Conservation (phyloP, 305 asterid species). For the Solanum hybrid region DNA sequence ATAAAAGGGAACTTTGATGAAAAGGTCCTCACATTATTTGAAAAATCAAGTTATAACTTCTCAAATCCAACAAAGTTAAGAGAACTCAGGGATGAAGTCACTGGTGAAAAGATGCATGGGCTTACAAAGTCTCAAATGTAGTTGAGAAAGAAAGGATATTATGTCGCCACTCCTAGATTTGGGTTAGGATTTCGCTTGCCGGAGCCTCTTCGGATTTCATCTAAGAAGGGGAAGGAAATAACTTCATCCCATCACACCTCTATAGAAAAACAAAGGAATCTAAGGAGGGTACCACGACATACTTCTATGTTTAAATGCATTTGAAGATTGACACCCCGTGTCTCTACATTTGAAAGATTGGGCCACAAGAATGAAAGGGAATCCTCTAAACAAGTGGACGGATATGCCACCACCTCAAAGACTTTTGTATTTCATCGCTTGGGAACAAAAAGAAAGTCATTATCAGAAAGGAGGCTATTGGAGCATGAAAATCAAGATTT, state of each 20-base stretch:
- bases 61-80: too few relatives aligned
- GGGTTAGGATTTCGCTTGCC: background rate
- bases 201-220: background rate
- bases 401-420: background rate
- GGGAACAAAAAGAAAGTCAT: background rate
- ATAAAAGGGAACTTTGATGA: too few relatives aligned
- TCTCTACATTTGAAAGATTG: background rate
- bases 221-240: background rate
- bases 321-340: background rate
- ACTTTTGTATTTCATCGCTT: background rate
- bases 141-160: background rate
- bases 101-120: too few relatives aligned
- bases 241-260: background rate
- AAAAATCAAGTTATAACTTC: too few relatives aligned
- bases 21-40: too few relatives aligned
- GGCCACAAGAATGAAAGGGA: background rate
- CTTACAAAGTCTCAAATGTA: background rate
- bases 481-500: background rate
- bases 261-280: background rate
- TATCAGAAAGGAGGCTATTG: background rate
- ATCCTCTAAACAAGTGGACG: too few relatives aligned
- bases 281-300: background rate
- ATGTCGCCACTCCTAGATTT: background rate
- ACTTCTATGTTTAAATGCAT: background rate
- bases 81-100: too few relatives aligned